Percentiles rank a stretch among this genome's conserved stretches.
phyloP scores from a whole-genome alignment of 345 rosid species.

The Streptanthus diversifolius region DNA sequence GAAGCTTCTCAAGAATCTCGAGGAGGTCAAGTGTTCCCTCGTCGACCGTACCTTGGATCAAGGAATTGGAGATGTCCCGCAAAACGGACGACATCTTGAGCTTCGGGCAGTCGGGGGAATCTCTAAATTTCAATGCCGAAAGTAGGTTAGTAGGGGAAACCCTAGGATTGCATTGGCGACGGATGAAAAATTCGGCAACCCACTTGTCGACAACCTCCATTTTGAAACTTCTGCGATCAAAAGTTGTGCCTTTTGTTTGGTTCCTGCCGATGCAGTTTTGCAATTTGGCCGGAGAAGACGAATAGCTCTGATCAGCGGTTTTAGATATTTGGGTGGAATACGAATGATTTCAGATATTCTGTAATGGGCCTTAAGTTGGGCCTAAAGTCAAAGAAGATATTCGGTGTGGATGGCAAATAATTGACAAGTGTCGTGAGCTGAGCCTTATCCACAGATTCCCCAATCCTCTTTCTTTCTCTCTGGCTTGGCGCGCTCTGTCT shows the following conservation, averaged over 20 bases:
- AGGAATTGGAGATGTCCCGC: constrained; percentile 11
- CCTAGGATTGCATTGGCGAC: constrained; percentile 19
- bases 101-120: neutral
- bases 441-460: constrained; percentile 44
- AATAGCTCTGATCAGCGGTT: constrained; percentile 8
- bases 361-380: constrained; percentile 23
- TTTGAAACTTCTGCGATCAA: neutral
- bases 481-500: constrained; percentile 29
- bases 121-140: constrained; percentile 7
- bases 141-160: neutral
- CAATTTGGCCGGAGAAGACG: constrained; percentile 17
- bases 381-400: constrained; percentile 15
- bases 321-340: neutral
- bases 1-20: constrained; percentile 38
- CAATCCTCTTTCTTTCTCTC: constrained; percentile 6
- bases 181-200: constrained; percentile 19
- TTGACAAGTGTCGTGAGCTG: constrained; percentile 57
- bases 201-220: constrained; percentile 4
- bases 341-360: neutral
- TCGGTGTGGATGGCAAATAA: constrained; percentile 27
- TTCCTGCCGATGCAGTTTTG: neutral
- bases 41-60: neutral
- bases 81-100: constrained; percentile 25
- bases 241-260: neutral
- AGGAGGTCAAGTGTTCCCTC: constrained; percentile 51